These are phyloP conservation scores for Penicillium paneum DNA, from an alignment of 2,329 filamentous ascomycete species.

Conservation along the genomic window DNA sequence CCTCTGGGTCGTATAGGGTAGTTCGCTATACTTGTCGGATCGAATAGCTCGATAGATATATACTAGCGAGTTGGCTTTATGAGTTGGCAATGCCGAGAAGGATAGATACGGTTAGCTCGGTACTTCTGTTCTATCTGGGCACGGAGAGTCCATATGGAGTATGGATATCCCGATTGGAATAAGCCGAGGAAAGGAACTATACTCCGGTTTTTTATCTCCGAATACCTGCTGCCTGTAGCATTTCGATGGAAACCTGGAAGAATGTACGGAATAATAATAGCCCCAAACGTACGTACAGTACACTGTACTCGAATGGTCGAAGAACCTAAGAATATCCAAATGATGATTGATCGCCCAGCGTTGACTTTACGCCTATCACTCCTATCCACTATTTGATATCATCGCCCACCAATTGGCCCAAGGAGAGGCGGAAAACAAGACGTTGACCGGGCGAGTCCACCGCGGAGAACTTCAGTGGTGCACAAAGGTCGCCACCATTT, in stretches of 20 bases:
- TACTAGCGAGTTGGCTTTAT: too few species aligned
- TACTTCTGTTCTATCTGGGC: not conserved
- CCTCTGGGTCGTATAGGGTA: not conserved
- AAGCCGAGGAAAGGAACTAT: not conserved
- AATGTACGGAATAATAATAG: not conserved
- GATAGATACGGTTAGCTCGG: not conserved
- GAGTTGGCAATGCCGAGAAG: not conserved
- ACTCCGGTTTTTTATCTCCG: not conserved
- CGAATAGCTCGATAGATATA: not conserved
- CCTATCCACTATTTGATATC: slow-evolving; percentile 23
- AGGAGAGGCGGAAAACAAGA: slow-evolving; percentile 16
- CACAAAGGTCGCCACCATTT: slow-evolving; percentile 13
- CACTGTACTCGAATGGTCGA: not conserved
- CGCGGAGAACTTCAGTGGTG: slow-evolving; percentile 19
- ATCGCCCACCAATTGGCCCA: slow-evolving; percentile 18
- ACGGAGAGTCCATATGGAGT: too few species aligned
- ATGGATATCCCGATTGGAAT: not conserved
- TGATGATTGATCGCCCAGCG: not conserved
- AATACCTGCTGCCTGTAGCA: not conserved
- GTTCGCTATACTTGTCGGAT: not conserved
- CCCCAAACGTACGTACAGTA: not conserved
- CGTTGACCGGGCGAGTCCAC: slow-evolving; percentile 13
- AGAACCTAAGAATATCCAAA: not conserved
- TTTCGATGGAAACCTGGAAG: not conserved
- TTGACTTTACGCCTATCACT: not conserved